Evolutionary conservation across 768 basidiomycete genomes (phyloP).

Genomic region (Lactifluus piperatus): DNA sequence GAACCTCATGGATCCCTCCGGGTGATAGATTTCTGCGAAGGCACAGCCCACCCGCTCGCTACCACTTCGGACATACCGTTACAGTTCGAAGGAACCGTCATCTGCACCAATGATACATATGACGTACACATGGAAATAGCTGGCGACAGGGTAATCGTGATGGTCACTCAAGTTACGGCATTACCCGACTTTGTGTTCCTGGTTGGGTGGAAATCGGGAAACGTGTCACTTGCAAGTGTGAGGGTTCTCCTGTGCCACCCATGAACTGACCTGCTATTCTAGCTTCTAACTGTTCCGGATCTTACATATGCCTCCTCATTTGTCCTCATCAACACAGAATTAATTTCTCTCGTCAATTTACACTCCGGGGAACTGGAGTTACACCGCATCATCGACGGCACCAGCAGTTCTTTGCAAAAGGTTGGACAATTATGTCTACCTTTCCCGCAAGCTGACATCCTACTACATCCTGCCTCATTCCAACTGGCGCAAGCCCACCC

Average conservation of each 20-base stretch:
- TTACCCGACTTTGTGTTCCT: constrained; percentile 7
- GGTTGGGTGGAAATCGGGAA: constrained; percentile 10
- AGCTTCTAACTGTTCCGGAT: constrained; percentile 12
- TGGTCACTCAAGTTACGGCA: constrained; percentile 8
- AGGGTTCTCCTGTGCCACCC: neutral
- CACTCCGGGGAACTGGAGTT: constrained; percentile 3
- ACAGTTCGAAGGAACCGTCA: neutral
- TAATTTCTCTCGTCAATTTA: constrained; percentile 8
- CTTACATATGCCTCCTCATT: constrained; percentile 15
- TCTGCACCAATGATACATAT: constrained; percentile 1
- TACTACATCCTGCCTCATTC: neutral
- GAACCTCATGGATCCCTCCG: constrained; percentile 5
- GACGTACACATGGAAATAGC: constrained; percentile 8
- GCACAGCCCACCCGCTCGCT: constrained; percentile 8
- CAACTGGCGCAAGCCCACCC: neutral
- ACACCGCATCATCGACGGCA: neutral
- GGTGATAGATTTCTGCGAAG: constrained; percentile 5
- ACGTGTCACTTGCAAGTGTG: neutral
- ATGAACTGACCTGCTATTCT: neutral
- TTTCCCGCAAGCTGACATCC: neutral
- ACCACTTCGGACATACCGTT: neutral
- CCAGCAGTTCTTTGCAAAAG: neutral
- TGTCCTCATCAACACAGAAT: constrained; percentile 5
- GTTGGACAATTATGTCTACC: constrained; percentile 4
- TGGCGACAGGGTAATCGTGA: constrained; percentile 9